Percentiles rank a stretch among this genome's conserved stretches.
Conservation (phyloP, 2,329 filamentous ascomycete species). For the Hypoxylon sp. region DNA sequence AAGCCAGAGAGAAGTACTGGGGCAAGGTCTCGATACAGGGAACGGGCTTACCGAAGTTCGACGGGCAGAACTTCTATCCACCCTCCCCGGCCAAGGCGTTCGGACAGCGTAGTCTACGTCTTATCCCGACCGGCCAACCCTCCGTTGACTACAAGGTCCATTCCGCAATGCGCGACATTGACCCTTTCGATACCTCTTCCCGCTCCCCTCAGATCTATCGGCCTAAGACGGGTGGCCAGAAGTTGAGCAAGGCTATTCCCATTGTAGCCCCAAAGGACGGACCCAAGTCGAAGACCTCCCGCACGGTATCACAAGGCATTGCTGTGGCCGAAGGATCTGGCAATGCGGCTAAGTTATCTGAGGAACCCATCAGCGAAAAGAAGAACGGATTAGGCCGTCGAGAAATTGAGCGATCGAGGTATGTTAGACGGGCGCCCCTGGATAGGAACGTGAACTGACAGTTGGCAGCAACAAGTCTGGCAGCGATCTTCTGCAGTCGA, state of each 20-base stretch:
- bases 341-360: constrained; percentile 18
- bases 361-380: constrained; percentile 20
- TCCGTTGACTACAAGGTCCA: constrained; percentile 27
- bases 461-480: constrained; percentile 50
- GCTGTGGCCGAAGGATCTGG: constrained; percentile 15
- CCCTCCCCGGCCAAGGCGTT: constrained; percentile 58
- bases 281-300: constrained; percentile 23
- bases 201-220: constrained; percentile 36
- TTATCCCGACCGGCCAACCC: constrained; percentile 14
- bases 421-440: constrained; percentile 8
- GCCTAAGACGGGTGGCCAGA: constrained; percentile 37
- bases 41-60: constrained; percentile 67
- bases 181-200: constrained; percentile 41
- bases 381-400: constrained; percentile 30
- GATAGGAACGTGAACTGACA: constrained; percentile 10
- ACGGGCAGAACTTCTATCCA: constrained; percentile 70
- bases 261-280: constrained; percentile 44
- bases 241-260: constrained; percentile 46
- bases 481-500: constrained; percentile 57
- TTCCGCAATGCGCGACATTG: constrained; percentile 31
- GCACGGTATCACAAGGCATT: constrained; percentile 4
- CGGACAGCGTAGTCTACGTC: neutral
- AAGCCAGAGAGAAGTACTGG: constrained; percentile 68
- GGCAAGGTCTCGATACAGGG: constrained; percentile 61
- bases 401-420: constrained; percentile 45